These are phyloP conservation scores for Favolaschia claudopus DNA, from an alignment of 768 basidiomycete genomes.

Conservation along the genomic window DNA sequence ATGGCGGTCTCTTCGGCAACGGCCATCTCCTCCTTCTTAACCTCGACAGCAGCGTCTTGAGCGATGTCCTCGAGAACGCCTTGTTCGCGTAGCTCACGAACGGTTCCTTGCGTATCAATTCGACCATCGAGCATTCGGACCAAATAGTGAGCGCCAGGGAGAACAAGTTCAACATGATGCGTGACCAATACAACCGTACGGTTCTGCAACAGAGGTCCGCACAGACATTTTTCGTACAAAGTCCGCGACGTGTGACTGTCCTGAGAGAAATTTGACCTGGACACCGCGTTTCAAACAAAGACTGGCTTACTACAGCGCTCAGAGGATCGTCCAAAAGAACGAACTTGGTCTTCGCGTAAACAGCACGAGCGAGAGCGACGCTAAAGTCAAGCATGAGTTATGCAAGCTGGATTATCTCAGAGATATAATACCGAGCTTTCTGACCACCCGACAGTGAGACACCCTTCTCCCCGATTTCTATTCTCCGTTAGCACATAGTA, in stretches of 20 bases:
- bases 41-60: constrained; percentile 57
- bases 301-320: constrained; percentile 62
- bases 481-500: too few species aligned
- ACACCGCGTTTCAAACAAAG: too few species aligned
- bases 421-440: constrained; percentile 58
- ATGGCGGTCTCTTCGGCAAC: constrained; percentile 38
- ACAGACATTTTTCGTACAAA: constrained; percentile 68
- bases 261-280: constrained; percentile 36
- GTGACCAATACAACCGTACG: constrained; percentile 81
- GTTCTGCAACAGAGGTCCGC: constrained; percentile 68
- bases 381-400: constrained; percentile 32
- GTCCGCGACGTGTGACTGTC: constrained; percentile 74
- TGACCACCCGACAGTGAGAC: constrained; percentile 53
- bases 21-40: constrained; percentile 55
- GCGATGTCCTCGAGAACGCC: constrained; percentile 75
- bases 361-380: constrained; percentile 69
- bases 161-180: constrained; percentile 86
- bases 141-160: constrained; percentile 76
- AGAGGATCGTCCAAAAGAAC: constrained; percentile 67
- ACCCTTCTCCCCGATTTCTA: constrained; percentile 80
- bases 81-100: constrained; percentile 65
- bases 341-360: constrained; percentile 59
- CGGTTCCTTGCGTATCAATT: constrained; percentile 76
- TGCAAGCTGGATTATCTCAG: background rate
- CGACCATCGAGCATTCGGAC: constrained; percentile 85